phyloP scores from a whole-genome alignment of 2,329 filamentous ascomycete genomes.

The Xylaria sp. region DNA sequence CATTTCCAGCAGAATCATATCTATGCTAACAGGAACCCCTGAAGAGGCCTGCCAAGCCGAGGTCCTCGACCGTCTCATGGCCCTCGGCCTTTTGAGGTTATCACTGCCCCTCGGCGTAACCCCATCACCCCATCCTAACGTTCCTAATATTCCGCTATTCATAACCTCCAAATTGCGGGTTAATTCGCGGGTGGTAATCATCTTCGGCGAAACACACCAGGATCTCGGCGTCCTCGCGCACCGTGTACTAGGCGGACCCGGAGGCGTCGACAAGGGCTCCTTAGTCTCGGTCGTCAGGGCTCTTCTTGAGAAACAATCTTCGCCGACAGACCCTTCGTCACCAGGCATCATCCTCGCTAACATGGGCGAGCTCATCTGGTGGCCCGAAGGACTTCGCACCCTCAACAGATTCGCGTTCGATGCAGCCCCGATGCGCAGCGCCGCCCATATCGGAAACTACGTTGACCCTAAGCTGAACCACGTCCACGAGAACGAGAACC shows the following conservation, averaged over 20 bases:
- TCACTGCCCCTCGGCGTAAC: slow-evolving; percentile 49
- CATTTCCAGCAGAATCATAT: no score
- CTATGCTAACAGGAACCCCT: slow-evolving; percentile 21
- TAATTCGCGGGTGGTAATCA: slow-evolving; percentile 73
- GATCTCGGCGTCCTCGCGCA: slow-evolving; percentile 81
- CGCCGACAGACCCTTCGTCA: slow-evolving; percentile 49
- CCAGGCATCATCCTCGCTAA: slow-evolving; percentile 81
- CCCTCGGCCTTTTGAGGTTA: slow-evolving; percentile 15
- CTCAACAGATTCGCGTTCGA: slow-evolving; percentile 69
- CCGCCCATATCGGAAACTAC: slow-evolving; percentile 66
- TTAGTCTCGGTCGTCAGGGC: slow-evolving; percentile 70
- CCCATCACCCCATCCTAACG: slow-evolving; percentile 62
- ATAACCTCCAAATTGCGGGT: slow-evolving; percentile 62
- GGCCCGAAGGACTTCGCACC: slow-evolving; percentile 68
- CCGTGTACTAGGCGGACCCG: slow-evolving; percentile 70
- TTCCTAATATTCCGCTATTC: slow-evolving; percentile 78
- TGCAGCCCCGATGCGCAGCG: slow-evolving; percentile 69
- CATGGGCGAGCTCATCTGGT: slow-evolving; percentile 81
- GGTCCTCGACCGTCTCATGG: slow-evolving; percentile 68
- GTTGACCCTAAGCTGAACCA: slow-evolving; percentile 68
- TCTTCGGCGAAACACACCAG: slow-evolving; percentile 78
- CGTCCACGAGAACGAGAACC: slow-evolving; percentile 68
- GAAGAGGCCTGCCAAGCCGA: slow-evolving; percentile 72
- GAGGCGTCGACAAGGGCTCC: slow-evolving; percentile 77
- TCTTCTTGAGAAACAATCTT: slow-evolving; percentile 54